Evolutionary conservation across 768 basidiomycete species (phyloP).

Genomic region (Suillus luteus): DNA sequence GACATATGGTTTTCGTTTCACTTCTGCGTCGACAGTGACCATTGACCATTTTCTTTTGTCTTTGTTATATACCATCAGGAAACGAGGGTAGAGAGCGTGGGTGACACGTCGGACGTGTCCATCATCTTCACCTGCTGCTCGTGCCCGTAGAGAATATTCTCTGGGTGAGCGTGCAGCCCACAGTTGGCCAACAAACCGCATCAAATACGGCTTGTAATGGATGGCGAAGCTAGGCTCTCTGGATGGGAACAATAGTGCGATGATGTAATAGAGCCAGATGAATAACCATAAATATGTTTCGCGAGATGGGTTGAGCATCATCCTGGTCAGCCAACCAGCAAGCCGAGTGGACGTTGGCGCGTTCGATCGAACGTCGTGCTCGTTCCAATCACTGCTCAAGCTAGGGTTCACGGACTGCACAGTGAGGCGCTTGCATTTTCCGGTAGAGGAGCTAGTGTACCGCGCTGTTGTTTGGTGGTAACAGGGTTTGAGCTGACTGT

Average conservation of each 20-base stretch:
- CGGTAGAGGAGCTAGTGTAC: constrained; percentile 27
- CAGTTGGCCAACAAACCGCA: constrained; percentile 25
- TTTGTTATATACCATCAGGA: constrained; percentile 20
- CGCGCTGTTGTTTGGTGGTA: constrained; percentile 20
- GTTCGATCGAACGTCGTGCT: constrained; percentile 8
- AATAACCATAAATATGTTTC: constrained; percentile 15
- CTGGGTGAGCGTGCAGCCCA: constrained; percentile 25
- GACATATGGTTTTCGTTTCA: constrained; percentile 19
- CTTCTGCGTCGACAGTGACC: constrained; percentile 7
- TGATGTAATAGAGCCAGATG: constrained; percentile 22
- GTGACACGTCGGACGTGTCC: constrained; percentile 12
- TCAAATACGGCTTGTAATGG: constrained; percentile 22
- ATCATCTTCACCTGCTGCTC: constrained; percentile 11
- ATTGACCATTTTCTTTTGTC: constrained; percentile 6
- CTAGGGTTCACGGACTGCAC: constrained; percentile 28
- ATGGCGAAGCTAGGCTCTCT: constrained; percentile 6
- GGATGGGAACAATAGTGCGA: constrained; percentile 19
- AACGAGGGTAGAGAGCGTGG: constrained; percentile 18
- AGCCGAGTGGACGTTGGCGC: constrained; percentile 15
- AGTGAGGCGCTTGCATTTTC: constrained; percentile 25
- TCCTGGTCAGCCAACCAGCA: constrained; percentile 20
- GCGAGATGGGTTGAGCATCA: constrained; percentile 6
- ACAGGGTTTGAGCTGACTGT: constrained; percentile 20
- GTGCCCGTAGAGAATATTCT: constrained; percentile 23
- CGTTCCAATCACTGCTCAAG: background rate